Evolutionary conservation across 345 rosid species (phyloP).

Genomic region (Eucalyptus grandis): DNA sequence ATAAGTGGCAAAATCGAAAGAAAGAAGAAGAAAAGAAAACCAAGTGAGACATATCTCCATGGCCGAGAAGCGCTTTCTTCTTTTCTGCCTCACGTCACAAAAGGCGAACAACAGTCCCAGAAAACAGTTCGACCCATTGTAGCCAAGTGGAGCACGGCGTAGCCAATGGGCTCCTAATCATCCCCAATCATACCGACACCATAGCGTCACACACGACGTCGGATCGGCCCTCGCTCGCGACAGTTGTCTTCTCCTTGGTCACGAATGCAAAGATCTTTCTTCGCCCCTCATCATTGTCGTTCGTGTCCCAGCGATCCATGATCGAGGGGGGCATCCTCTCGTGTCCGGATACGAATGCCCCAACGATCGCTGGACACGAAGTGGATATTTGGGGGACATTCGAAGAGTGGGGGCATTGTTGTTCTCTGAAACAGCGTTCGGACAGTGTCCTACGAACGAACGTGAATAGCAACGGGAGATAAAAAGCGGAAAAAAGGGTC

Average conservation of each 20-base stretch:
- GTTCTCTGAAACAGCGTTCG: neutral
- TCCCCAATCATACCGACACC: constrained; percentile 1
- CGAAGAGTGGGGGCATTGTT: neutral
- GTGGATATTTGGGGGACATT: neutral
- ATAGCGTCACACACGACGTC: neutral
- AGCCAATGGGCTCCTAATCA: constrained; percentile 18
- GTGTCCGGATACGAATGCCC: neutral
- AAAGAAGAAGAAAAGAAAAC: neutral
- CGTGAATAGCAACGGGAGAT: neutral
- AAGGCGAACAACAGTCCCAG: neutral
- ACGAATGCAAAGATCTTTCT: neutral
- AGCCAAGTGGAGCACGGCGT: constrained; percentile 11
- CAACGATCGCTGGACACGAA: neutral
- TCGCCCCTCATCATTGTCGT: neutral
- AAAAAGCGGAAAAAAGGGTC: neutral
- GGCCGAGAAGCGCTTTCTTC: neutral
- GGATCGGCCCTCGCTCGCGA: neutral
- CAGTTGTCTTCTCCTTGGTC: neutral
- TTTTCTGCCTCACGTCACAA: neutral
- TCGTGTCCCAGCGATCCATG: neutral
- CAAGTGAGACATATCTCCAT: neutral
- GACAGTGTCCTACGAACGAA: neutral
- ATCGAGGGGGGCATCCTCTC: neutral
- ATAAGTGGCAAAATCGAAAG: neutral
- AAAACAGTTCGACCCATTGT: neutral